Percentiles rank a stretch among this genome's conserved stretches.
phyloP scores from a whole-genome alignment of 345 rosid species.

The Rhodamnia rubescens region DNA sequence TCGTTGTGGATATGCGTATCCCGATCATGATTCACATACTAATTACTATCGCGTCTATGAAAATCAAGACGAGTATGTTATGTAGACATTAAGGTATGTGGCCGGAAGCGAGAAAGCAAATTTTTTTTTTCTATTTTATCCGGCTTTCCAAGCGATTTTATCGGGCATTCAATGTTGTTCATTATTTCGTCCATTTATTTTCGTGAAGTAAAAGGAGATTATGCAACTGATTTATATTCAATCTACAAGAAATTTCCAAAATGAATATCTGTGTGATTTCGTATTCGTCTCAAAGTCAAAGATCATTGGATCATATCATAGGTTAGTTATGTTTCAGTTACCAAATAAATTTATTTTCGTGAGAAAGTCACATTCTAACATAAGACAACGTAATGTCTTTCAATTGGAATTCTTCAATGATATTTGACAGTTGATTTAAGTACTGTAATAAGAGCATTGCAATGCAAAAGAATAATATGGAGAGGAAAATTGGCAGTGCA shows the following conservation, averaged over 20 bases:
- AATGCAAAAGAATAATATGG: neutral
- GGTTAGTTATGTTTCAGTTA: neutral
- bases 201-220: neutral
- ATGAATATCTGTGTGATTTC: neutral
- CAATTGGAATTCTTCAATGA: neutral
- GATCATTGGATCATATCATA: neutral
- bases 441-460: neutral
- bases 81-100: neutral
- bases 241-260: neutral
- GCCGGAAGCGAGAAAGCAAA: neutral
- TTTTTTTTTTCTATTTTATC: neutral
- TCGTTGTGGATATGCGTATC: neutral
- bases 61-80: rapidly evolving
- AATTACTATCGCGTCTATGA: neutral
- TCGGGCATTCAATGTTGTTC: neutral
- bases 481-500: neutral
- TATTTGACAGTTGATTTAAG: neutral
- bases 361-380: neutral
- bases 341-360: neutral
- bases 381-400: neutral
- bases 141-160: neutral
- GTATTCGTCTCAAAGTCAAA: neutral
- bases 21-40: neutral
- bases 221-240: neutral
- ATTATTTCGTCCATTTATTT: neutral